Evolutionary conservation across 148 eudicot genomes (phyloP).

Genomic region (Rhododendron molle): DNA sequence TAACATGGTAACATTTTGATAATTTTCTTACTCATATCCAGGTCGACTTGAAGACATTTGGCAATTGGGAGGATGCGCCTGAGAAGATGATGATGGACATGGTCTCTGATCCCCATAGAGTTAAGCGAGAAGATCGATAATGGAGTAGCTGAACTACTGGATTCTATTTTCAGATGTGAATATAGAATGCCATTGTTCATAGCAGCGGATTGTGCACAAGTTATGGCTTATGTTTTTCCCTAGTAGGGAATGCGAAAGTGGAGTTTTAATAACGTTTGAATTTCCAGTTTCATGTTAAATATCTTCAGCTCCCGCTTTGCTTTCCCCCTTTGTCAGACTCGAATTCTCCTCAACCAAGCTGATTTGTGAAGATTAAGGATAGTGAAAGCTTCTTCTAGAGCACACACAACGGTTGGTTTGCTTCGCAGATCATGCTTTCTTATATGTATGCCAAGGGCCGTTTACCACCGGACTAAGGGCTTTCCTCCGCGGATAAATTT

Average conservation of each 20-base stretch:
- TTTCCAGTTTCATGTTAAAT: background rate
- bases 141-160: background rate
- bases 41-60: constrained; percentile 81
- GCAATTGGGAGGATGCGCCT: constrained; percentile 89
- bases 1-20: background rate
- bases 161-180: background rate
- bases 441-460: background rate
- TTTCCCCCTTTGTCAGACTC: background rate
- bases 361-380: background rate
- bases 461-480: background rate
- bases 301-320: background rate
- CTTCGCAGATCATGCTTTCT: background rate
- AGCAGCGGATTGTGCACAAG: background rate
- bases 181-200: background rate
- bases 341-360: background rate
- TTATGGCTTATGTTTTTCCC: background rate
- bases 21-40: constrained; percentile 17
- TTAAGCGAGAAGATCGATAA: constrained; percentile 70
- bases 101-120: constrained; percentile 62
- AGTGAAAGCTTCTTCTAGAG: background rate
- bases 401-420: background rate
- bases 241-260: background rate
- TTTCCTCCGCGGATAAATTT: background rate
- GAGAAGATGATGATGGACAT: constrained; percentile 99
- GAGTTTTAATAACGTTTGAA: background rate